These are phyloP conservation scores for Anthracocystis panici-leucophaei DNA, from an alignment of 1,284 basidiomycete genomes.

Conservation along the genomic window DNA sequence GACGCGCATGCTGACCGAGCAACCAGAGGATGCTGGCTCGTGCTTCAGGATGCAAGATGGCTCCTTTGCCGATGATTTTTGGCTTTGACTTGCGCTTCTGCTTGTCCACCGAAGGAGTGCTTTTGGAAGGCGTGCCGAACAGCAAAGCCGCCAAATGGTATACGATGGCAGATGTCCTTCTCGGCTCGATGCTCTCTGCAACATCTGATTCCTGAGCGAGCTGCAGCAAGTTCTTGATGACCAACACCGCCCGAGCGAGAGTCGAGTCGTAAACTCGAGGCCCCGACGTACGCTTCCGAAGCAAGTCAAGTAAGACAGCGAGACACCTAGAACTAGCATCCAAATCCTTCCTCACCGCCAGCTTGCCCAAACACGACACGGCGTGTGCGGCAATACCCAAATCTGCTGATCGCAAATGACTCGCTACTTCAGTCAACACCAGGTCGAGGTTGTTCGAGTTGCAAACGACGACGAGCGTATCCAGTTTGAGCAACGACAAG, in stretches of 20 bases:
- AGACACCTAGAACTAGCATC: constrained; percentile 33
- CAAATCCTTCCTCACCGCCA: constrained; percentile 35
- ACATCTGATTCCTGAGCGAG: constrained; percentile 4
- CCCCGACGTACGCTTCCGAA: constrained; percentile 27
- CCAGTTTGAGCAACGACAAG: constrained; percentile 57
- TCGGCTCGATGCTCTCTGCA: not conserved
- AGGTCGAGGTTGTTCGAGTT: constrained; percentile 20
- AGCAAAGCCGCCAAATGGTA: constrained; percentile 52
- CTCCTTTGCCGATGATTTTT: constrained; percentile 54
- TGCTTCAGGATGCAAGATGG: constrained; percentile 47
- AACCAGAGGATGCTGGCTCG: constrained; percentile 64
- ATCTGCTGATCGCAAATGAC: constrained; percentile 40
- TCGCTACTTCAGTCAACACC: constrained; percentile 41
- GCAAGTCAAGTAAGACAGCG: constrained; percentile 29
- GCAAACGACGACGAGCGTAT: constrained; percentile 47
- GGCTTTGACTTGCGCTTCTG: constrained; percentile 23
- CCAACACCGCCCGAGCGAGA: constrained; percentile 35
- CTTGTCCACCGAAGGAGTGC: constrained; percentile 8
- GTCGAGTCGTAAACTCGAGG: constrained; percentile 26
- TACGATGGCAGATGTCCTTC: constrained; percentile 45
- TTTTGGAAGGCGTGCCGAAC: constrained; percentile 43
- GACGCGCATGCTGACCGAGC: constrained; percentile 61
- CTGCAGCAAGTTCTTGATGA: constrained; percentile 44
- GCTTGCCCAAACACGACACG: constrained; percentile 43
- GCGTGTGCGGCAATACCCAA: constrained; percentile 44